These are phyloP conservation scores for Sarocladium brachiariae DNA, from an alignment of 2,329 filamentous ascomycete genomes.

Conservation along the genomic window DNA sequence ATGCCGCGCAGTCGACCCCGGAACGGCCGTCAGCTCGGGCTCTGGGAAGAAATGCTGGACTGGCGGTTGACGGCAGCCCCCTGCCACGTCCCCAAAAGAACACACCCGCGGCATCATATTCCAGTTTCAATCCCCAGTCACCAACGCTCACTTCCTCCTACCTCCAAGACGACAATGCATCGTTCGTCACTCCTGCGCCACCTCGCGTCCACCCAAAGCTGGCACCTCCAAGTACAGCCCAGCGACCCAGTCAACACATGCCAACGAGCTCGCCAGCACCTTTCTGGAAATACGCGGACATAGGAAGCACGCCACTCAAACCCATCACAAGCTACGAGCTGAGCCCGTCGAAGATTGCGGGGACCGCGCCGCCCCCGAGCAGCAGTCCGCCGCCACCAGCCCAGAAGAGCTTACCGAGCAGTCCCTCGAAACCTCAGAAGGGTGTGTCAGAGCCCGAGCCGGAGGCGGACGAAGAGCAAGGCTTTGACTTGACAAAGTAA, in stretches of 20 bases:
- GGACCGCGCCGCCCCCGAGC: conserved; percentile 39
- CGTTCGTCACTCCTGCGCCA: conserved; percentile 66
- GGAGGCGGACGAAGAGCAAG: conserved; percentile 40
- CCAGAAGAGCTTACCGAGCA: conserved; percentile 45
- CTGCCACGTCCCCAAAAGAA: conserved; percentile 50
- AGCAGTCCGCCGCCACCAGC: conserved; percentile 47
- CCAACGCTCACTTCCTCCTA: conserved; percentile 57
- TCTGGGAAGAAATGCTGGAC: conserved; percentile 27
- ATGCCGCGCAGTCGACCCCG: conserved; percentile 51
- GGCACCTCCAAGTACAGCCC: conserved; percentile 72
- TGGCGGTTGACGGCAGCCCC: conserved; percentile 53
- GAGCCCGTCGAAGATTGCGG: conserved; percentile 48
- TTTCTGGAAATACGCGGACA: conserved; percentile 82
- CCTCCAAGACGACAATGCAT: conserved; percentile 51
- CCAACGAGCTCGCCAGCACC: conserved; percentile 78
- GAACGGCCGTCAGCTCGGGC: conserved; percentile 41
- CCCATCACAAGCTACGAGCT: conserved; percentile 43
- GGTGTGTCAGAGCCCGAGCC: conserved; percentile 15
- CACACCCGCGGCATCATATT: conserved; percentile 36
- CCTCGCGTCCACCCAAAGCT: conserved; percentile 66
- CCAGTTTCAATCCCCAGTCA: conserved; percentile 48
- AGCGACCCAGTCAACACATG: conserved; percentile 78
- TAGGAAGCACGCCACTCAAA: conserved; percentile 64
- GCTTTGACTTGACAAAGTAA: conserved; percentile 54
- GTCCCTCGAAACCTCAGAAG: conserved; percentile 39